These are phyloP conservation scores for Lyophyllum decastes DNA, from an alignment of 768 basidiomycete genomes.

Conservation along the genomic window DNA sequence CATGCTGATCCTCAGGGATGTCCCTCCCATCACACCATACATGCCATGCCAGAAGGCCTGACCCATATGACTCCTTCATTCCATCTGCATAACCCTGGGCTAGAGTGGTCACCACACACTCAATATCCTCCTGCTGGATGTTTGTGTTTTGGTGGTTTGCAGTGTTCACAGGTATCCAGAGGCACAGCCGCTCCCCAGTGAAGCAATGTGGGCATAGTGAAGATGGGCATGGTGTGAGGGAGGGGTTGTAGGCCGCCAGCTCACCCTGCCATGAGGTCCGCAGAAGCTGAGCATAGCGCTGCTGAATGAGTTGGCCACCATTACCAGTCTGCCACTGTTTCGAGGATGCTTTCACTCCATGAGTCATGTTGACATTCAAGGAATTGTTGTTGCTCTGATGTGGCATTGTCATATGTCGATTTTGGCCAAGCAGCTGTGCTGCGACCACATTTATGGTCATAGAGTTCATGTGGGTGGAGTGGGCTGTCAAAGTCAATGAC, in stretches of 20 bases:
- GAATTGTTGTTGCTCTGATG: too few species aligned
- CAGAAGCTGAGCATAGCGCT: too few species aligned
- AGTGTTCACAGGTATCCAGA: conserved; percentile 34
- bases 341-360: too few species aligned
- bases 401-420: too few species aligned
- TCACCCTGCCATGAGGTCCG: not conserved
- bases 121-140: not conserved
- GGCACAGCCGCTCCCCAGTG: conserved; percentile 22
- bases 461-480: not conserved
- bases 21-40: conserved; percentile 34
- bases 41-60: conserved; percentile 38
- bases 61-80: not conserved
- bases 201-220: conserved; percentile 26
- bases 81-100: not conserved
- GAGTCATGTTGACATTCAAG: too few species aligned
- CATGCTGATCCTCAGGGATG: conserved; percentile 32
- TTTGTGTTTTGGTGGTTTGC: too few species aligned
- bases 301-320: too few species aligned
- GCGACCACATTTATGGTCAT: too few species aligned
- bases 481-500: not conserved
- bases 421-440: too few species aligned
- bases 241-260: not conserved
- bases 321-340: too few species aligned
- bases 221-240: conserved; percentile 19
- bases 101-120: too few species aligned